Conservation (phyloP, 441 rosid species). For the Bruguiera hainesii region DNA sequence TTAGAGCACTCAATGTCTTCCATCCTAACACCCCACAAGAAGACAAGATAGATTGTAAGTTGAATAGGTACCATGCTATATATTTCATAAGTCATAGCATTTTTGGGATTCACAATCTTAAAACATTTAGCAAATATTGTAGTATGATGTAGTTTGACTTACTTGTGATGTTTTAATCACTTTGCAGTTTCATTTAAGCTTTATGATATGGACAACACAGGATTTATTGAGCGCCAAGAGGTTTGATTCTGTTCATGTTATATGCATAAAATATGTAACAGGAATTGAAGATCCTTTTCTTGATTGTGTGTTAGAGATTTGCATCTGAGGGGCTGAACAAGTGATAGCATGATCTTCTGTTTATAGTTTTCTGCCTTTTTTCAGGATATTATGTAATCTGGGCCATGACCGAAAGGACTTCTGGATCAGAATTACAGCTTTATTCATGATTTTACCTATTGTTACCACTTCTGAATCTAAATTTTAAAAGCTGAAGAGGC, state of each 20-base stretch:
- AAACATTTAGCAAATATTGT: not conserved
- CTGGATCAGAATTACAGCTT: too few relatives aligned
- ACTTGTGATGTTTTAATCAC: constrained; percentile 5
- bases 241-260: constrained; percentile 32
- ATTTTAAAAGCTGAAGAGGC: too few relatives aligned
- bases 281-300: not conserved
- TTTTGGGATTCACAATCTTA: not conserved
- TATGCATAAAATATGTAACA: constrained; percentile 7
- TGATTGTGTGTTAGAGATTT: constrained; percentile 6
- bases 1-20: constrained; percentile 78
- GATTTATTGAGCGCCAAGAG: constrained; percentile 96
- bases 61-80: not conserved
- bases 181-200: constrained; percentile 90
- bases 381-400: too few relatives aligned
- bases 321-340: constrained; percentile 3
- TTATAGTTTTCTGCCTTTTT: too few relatives aligned
- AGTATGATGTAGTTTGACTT: constrained; percentile 5
- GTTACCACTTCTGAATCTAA: too few relatives aligned
- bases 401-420: too few relatives aligned
- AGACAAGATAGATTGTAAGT: constrained; percentile 84
- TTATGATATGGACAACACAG: constrained; percentile 85
- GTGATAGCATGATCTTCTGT: not conserved
- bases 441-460: too few relatives aligned
- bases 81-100: not conserved
- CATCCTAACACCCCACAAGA: constrained; percentile 82